These are phyloP conservation scores for Fraxinus nigra DNA, from an alignment of 305 asterid genomes.

Conservation along the genomic window DNA sequence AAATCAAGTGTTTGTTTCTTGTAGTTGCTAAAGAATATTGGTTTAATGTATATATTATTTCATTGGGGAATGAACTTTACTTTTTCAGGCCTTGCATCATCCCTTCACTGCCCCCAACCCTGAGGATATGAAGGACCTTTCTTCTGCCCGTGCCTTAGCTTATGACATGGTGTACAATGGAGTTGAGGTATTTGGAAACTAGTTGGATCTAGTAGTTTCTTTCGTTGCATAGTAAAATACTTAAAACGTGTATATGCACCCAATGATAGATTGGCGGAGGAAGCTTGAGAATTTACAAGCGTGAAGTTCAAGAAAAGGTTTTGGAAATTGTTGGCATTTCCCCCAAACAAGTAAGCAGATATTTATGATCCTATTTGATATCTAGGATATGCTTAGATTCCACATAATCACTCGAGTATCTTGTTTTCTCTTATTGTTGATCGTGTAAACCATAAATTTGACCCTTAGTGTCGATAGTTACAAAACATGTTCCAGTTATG, in stretches of 20 bases:
- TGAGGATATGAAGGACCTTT: slow-evolving; percentile 74
- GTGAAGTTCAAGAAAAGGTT: slow-evolving; percentile 90
- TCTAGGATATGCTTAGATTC: background rate
- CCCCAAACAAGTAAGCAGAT: slow-evolving; percentile 55
- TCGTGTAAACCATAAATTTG: background rate
- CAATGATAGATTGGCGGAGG: slow-evolving; percentile 85
- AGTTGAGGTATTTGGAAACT: slow-evolving; percentile 60
- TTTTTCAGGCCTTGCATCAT: slow-evolving; percentile 86
- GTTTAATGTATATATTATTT: background rate
- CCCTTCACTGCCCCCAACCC: slow-evolving; percentile 98
- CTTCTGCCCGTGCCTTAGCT: slow-evolving; percentile 95
- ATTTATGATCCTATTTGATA: slow-evolving; percentile 1
- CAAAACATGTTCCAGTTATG: background rate
- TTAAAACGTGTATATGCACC: slow-evolving; percentile 1
- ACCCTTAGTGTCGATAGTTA: background rate
- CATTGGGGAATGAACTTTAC: slow-evolving; percentile 3
- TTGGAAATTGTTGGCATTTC: slow-evolving; percentile 81
- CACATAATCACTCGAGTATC: background rate
- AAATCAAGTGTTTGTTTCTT: background rate
- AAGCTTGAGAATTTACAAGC: slow-evolving; percentile 92
- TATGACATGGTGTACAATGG: slow-evolving; percentile 99
- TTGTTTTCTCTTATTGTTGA: background rate
- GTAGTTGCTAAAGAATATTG: background rate
- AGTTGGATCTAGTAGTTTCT: slow-evolving; percentile 10
- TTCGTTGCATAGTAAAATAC: background rate